Evolutionary conservation across 164 flowering plant species (phyloP).

Genomic region (Cinnamomum micranthum): DNA sequence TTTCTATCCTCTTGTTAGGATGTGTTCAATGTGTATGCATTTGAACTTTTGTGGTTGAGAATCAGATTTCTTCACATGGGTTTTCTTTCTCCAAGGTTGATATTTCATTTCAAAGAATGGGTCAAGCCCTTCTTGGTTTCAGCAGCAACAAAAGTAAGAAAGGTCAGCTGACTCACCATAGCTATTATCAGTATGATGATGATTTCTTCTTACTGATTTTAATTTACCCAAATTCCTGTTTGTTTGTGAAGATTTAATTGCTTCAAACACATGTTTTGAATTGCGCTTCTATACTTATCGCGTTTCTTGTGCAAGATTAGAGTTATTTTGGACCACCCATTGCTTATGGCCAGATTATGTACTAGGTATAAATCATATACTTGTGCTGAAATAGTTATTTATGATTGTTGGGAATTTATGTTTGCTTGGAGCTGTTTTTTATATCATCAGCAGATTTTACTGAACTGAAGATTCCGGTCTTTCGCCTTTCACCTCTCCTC

Average conservation of each 20-base stretch:
- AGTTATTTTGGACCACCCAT: too few species aligned
- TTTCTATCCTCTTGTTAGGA: neutral
- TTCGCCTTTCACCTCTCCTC: too few species aligned
- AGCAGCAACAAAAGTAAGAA: neutral
- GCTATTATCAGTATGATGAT: neutral
- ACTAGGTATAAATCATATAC: too few species aligned
- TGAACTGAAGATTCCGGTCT: too few species aligned
- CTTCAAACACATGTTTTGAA: neutral
- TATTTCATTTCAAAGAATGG: neutral
- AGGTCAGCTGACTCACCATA: neutral
- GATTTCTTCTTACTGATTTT: neutral
- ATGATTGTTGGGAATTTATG: too few species aligned
- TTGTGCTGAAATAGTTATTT: too few species aligned
- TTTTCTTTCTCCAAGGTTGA: neutral
- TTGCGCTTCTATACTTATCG: too few species aligned
- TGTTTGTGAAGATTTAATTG: neutral
- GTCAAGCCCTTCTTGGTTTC: too few species aligned
- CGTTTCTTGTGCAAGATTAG: too few species aligned
- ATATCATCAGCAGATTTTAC: too few species aligned
- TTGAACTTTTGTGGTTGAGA: neutral
- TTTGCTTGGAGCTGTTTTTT: too few species aligned
- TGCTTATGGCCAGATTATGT: too few species aligned
- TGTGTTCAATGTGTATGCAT: neutral
- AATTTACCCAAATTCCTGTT: neutral
- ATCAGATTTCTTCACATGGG: conserved; percentile 5